Conservation (phyloP, 768 basidiomycete species). For the Leucosporidium scottii region DNA sequence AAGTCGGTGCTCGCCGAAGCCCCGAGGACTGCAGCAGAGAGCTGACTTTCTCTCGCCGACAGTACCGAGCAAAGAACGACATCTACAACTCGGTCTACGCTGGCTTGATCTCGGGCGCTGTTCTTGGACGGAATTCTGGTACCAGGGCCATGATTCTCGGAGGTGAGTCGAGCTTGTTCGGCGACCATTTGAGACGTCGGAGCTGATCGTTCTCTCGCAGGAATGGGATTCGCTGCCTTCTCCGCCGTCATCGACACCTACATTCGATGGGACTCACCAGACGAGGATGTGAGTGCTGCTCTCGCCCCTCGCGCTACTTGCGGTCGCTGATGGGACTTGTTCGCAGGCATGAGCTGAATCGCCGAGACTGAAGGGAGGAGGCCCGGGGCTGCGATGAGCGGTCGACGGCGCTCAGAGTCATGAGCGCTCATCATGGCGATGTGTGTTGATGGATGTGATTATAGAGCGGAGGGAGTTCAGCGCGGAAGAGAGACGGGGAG, state of each 20-base stretch:
- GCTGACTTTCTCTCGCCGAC: neutral
- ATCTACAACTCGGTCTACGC: slow-evolving; percentile 82
- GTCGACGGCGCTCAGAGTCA: too few species aligned
- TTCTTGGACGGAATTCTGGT: slow-evolving; percentile 79
- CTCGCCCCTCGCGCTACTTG: neutral
- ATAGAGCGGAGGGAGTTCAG: too few species aligned
- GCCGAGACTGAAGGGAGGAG: too few species aligned
- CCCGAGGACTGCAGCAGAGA: neutral
- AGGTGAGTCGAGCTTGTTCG: slow-evolving; percentile 43
- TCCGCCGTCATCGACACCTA: slow-evolving; percentile 72
- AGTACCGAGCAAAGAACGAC: slow-evolving; percentile 97
- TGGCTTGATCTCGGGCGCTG: slow-evolving; percentile 79
- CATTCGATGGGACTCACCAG: slow-evolving; percentile 29
- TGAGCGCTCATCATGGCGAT: too few species aligned
- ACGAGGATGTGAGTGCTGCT: slow-evolving; percentile 15
- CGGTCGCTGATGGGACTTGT: too few species aligned
- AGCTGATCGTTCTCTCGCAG: too few species aligned
- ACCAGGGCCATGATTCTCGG: slow-evolving; percentile 81
- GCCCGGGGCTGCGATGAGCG: too few species aligned
- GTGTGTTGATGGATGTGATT: too few species aligned
- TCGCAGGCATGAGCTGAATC: too few species aligned
- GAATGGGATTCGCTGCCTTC: slow-evolving; percentile 81
- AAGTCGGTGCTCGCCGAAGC: slow-evolving; percentile 42
- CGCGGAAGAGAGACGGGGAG: too few species aligned
- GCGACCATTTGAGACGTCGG: too few species aligned